A percentile compares a stretch with the other conserved stretches of the same genome.
Evolutionary conservation across 2,329 filamentous ascomycete genomes (phyloP).

Genomic region (Alternaria gaisen): DNA sequence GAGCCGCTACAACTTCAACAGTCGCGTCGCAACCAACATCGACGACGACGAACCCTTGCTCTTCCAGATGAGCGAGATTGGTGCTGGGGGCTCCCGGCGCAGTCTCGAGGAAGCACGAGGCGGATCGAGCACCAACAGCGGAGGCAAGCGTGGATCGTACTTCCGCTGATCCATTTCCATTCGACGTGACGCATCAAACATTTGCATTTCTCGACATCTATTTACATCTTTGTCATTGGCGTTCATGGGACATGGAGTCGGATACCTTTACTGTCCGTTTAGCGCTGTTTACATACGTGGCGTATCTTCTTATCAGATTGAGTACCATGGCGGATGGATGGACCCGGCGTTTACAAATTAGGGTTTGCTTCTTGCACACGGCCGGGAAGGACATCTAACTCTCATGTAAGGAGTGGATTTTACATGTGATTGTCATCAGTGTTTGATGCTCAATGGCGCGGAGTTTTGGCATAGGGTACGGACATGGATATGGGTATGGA

Average conservation of each 20-base stretch:
- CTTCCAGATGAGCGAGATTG: conserved; percentile 78
- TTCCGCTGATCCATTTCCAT: conserved; percentile 12
- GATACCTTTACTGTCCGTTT: background rate
- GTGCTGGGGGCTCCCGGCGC: conserved; percentile 50
- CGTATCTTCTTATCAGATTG: conserved; percentile 15
- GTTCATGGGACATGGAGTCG: background rate
- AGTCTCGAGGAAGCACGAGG: conserved; percentile 51
- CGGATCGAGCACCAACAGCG: conserved; percentile 37
- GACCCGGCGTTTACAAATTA: conserved; percentile 8
- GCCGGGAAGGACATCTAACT: conserved; percentile 16
- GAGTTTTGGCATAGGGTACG: background rate
- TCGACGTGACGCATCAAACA: background rate
- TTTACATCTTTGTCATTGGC: background rate
- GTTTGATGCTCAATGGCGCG: background rate
- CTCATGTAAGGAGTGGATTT: conserved; percentile 14
- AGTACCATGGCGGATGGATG: conserved; percentile 16
- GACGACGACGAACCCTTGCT: conserved; percentile 75
- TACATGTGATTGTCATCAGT: conserved; percentile 1
- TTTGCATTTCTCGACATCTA: conserved; percentile 8
- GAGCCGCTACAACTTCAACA: conserved; percentile 56
- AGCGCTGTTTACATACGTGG: background rate
- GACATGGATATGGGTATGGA: conserved; percentile 4
- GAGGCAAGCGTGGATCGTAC: conserved; percentile 38
- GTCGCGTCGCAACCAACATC: conserved; percentile 49
- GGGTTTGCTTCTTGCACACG: background rate